Evolutionary conservation across 257 asterid genomes (phyloP).

Genomic region (Penstemon davidsonii): DNA sequence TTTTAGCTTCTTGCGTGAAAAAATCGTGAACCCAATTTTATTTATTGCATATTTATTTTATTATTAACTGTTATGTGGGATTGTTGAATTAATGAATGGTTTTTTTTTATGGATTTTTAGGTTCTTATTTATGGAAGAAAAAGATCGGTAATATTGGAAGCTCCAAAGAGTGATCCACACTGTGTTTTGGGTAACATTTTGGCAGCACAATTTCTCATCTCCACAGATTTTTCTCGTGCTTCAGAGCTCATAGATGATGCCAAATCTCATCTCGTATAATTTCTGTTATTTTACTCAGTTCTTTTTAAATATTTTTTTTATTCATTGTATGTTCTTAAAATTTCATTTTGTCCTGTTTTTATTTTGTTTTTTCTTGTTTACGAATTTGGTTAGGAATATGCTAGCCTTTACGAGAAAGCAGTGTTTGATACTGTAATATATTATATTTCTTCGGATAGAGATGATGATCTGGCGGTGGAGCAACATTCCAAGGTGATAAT

Average conservation of each 20-base stretch:
- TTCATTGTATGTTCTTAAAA: neutral
- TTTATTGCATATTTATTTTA: slow-evolving; percentile 11
- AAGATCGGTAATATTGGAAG: slow-evolving; percentile 77
- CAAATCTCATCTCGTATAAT: slow-evolving; percentile 61
- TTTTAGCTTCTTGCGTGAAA: neutral
- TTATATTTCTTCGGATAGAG: slow-evolving; percentile 65
- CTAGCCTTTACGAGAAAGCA: slow-evolving; percentile 69
- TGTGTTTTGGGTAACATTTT: slow-evolving; percentile 89
- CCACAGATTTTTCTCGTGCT: slow-evolving; percentile 53
- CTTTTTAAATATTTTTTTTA: neutral
- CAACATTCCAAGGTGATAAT: slow-evolving; percentile 62
- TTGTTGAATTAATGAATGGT: neutral
- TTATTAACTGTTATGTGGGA: slow-evolving; percentile 5
- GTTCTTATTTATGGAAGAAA: slow-evolving; percentile 85
- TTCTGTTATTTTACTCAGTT: neutral
- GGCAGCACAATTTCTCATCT: slow-evolving; percentile 72
- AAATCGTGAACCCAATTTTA: neutral
- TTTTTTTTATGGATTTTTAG: slow-evolving; percentile 30
- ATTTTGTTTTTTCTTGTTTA: neutral
- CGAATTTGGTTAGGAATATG: slow-evolving; percentile 55
- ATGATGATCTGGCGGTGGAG: slow-evolving; percentile 81
- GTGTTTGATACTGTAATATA: slow-evolving; percentile 57
- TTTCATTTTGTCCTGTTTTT: slow-evolving; percentile 12
- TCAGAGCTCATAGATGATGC: slow-evolving; percentile 58
- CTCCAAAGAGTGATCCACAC: slow-evolving; percentile 75